Percentiles rank a stretch among this genome's conserved stretches.
phyloP scores from a whole-genome alignment of 805 yeast species.

The Naumovozyma baii region DNA sequence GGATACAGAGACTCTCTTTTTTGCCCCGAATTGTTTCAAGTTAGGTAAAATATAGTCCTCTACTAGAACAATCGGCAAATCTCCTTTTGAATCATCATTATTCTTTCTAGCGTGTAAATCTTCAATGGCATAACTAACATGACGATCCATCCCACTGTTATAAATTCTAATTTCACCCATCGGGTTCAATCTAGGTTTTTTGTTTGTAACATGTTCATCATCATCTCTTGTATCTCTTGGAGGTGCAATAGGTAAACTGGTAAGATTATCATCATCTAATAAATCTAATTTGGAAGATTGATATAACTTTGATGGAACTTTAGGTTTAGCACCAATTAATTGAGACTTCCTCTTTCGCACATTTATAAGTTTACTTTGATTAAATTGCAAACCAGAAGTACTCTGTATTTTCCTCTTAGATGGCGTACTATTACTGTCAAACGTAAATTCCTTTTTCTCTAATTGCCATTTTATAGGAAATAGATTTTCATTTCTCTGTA shows the following conservation, averaged over 20 bases:
- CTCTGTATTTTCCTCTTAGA: constrained; percentile 12
- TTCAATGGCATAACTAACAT: constrained; percentile 10
- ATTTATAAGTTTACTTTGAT: constrained; percentile 6
- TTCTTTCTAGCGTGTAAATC: neutral
- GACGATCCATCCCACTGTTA: constrained; percentile 7
- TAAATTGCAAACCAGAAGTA: neutral
- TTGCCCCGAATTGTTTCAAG: constrained; percentile 1
- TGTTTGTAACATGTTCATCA: neutral
- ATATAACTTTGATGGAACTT: constrained; percentile 17
- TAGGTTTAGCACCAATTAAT: constrained; percentile 26
- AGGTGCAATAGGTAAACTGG: constrained; percentile 26
- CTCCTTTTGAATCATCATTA: constrained; percentile 5
- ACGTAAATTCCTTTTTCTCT: constrained; percentile 21
- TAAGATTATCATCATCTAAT: constrained; percentile 22
- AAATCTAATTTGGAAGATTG: constrained; percentile 24
- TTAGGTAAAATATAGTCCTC: constrained; percentile 25
- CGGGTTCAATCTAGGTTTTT: constrained; percentile 9
- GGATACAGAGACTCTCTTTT: constrained; percentile 22
- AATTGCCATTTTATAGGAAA: constrained; percentile 22
- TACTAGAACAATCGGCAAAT: constrained; percentile 21
- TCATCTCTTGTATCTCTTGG: constrained; percentile 8
- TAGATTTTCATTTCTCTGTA: constrained; percentile 9
- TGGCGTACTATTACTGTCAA: constrained; percentile 28
- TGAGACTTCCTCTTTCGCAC: constrained; percentile 17
- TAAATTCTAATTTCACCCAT: constrained; percentile 15